Evolutionary conservation across 192 early-diverging fungal species (phyloP).

Genomic region (Coemansia sp.): DNA sequence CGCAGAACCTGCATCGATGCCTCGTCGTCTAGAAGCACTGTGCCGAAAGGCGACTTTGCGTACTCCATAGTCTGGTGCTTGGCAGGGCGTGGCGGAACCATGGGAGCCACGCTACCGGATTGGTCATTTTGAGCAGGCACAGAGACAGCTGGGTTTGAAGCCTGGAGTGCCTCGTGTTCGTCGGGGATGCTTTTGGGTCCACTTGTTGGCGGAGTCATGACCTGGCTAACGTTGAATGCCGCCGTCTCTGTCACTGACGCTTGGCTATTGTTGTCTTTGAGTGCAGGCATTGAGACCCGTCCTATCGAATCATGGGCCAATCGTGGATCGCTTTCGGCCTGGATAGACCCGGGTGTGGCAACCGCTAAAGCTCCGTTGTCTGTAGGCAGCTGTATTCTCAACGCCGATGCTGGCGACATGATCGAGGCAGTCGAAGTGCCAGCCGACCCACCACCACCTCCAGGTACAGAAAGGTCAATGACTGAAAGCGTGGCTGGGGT

Average conservation of each 20-base stretch:
- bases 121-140: conserved; percentile 10
- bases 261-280: conserved; percentile 29
- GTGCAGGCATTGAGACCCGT: conserved; percentile 51
- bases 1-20: conserved; percentile 38
- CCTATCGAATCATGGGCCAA: conserved; percentile 26
- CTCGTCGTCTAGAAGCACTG: conserved; percentile 12
- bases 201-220: conserved; percentile 22
- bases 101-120: conserved; percentile 5
- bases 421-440: conserved; percentile 1
- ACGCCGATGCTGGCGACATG: conserved; percentile 2
- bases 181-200: conserved; percentile 17
- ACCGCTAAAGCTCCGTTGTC: neutral
- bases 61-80: conserved; percentile 1
- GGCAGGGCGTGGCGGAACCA: conserved; percentile 6
- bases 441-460: conserved; percentile 5
- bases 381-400: conserved; percentile 32
- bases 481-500: conserved; percentile 7
- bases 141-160: conserved; percentile 19
- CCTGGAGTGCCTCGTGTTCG: conserved; percentile 10
- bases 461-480: neutral
- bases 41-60: conserved; percentile 3
- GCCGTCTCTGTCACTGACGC: conserved; percentile 4
- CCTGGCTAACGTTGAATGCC: conserved; percentile 8
- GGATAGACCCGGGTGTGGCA: conserved; percentile 9
- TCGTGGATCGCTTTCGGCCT: conserved; percentile 27